phyloP scores from a whole-genome alignment of 1,284 basidiomycete species.

The Rhodotorula sp. region DNA sequence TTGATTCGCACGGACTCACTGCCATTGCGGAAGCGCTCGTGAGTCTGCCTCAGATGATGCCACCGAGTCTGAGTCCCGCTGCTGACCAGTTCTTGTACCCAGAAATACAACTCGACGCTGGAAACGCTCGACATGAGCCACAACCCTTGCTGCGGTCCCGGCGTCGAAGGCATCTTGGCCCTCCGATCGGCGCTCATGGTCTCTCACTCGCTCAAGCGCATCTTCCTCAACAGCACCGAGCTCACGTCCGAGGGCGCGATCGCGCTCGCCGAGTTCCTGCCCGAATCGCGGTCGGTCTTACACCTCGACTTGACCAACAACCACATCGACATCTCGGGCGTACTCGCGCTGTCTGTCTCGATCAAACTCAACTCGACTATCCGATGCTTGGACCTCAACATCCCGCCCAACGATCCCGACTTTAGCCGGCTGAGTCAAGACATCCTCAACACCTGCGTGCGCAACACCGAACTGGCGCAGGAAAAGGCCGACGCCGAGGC shows the following conservation, averaged over 20 bases:
- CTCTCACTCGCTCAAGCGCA: constrained; percentile 84
- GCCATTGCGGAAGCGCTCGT: constrained; percentile 85
- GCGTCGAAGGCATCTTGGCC: constrained; percentile 81
- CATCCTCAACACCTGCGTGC: constrained; percentile 66
- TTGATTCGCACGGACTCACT: constrained; percentile 78
- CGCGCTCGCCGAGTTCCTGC: constrained; percentile 91
- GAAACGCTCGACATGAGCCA: constrained; percentile 91
- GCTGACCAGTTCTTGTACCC: background rate
- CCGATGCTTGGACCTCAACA: constrained; percentile 89
- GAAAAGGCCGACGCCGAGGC: constrained; percentile 38
- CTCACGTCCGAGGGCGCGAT: constrained; percentile 86
- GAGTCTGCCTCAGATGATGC: constrained; percentile 3
- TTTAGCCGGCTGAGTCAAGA: constrained; percentile 63
- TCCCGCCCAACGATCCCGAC: constrained; percentile 79
- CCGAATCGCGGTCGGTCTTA: constrained; percentile 79
- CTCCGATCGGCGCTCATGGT: constrained; percentile 88
- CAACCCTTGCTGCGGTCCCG: constrained; percentile 89
- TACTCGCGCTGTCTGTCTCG: constrained; percentile 85
- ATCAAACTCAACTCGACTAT: constrained; percentile 78
- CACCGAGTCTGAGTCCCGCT: too few species aligned
- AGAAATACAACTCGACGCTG: constrained; percentile 93
- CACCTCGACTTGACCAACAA: constrained; percentile 62
- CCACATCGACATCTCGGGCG: constrained; percentile 79
- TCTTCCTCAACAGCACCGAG: constrained; percentile 83
- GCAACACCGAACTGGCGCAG: constrained; percentile 73